Conservation (phyloP, 345 rosid species). For the Sisymbrium irio region DNA sequence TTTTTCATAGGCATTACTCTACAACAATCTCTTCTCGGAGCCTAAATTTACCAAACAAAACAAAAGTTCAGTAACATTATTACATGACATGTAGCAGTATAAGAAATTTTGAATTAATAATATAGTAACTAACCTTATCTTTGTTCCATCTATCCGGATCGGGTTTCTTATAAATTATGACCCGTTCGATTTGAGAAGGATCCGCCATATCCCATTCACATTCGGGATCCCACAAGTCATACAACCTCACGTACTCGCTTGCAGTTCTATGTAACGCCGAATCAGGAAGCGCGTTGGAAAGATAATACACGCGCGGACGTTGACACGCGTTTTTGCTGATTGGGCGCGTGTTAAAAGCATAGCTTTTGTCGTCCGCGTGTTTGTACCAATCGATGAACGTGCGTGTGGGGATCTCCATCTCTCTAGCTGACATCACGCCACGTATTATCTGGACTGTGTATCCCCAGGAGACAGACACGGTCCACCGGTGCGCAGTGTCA, state of each 20-base stretch:
- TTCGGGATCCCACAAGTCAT: constrained; percentile 7
- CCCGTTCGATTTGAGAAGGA: constrained; percentile 35
- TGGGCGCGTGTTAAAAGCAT: constrained; percentile 60
- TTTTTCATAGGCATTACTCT: constrained; percentile 37
- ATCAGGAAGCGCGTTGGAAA: constrained; percentile 40
- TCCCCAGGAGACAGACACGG: constrained; percentile 83
- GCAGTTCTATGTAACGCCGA: constrained; percentile 31
- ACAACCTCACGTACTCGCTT: constrained; percentile 41
- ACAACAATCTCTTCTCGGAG: constrained; percentile 63
- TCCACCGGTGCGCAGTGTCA: constrained; percentile 54
- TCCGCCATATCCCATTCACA: constrained; percentile 49
- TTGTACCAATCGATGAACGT: constrained; percentile 67
- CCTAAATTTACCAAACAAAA: constrained; percentile 22
- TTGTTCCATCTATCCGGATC: constrained; percentile 52
- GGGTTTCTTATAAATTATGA: constrained; percentile 44
- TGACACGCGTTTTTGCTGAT: constrained; percentile 40
- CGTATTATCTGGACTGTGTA: constrained; percentile 57
- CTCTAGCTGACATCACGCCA: constrained; percentile 48
- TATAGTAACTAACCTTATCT: constrained; percentile 20
- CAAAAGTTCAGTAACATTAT: background rate
- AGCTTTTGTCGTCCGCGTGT: constrained; percentile 30
- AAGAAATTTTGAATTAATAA: background rate
- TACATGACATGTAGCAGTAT: background rate
- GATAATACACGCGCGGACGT: constrained; percentile 48
- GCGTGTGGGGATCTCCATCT: constrained; percentile 49